phyloP scores from a whole-genome alignment of 2,329 filamentous ascomycete genomes.

The Fusarium hostae region DNA sequence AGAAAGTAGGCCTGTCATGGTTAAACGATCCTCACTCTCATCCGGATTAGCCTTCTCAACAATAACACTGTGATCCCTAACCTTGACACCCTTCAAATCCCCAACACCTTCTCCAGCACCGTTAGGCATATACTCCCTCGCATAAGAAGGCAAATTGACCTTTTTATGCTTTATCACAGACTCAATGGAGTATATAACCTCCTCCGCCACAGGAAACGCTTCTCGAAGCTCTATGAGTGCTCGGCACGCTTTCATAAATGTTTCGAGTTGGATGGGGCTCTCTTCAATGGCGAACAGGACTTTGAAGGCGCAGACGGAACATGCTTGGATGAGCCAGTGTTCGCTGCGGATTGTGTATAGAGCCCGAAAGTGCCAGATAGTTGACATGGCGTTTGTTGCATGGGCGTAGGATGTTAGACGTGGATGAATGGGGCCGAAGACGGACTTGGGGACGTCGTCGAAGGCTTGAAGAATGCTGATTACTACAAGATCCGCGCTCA shows the following conservation, averaged over 20 bases:
- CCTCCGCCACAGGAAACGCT: slow-evolving; percentile 16
- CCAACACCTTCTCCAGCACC: neutral
- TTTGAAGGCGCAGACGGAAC: slow-evolving; percentile 23
- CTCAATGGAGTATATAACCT: slow-evolving; percentile 22
- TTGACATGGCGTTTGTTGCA: slow-evolving; percentile 29
- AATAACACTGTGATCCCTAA: slow-evolving; percentile 25
- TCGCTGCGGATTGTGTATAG: slow-evolving; percentile 21
- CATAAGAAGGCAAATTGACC: slow-evolving; percentile 12
- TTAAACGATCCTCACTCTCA: neutral
- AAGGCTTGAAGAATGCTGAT: slow-evolving; percentile 26
- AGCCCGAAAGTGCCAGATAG: slow-evolving; percentile 31
- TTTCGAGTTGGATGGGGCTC: slow-evolving; percentile 26
- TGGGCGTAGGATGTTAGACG: slow-evolving; percentile 16
- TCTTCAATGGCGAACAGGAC: slow-evolving; percentile 16
- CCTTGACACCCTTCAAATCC: slow-evolving; percentile 13
- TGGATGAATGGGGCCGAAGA: slow-evolving; percentile 24
- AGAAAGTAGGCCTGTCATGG: slow-evolving; percentile 16
- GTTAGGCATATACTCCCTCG: slow-evolving; percentile 13
- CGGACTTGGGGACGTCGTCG: slow-evolving; percentile 13
- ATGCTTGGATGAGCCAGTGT: slow-evolving; percentile 24
- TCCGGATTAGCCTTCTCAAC: slow-evolving; percentile 1
- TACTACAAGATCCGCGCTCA: slow-evolving; percentile 15
- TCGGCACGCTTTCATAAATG: slow-evolving; percentile 26
- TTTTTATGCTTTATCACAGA: slow-evolving; percentile 6
- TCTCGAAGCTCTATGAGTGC: slow-evolving; percentile 21